Conservation (phyloP, 305 asterid species). For the Fraxinus velutina region DNA sequence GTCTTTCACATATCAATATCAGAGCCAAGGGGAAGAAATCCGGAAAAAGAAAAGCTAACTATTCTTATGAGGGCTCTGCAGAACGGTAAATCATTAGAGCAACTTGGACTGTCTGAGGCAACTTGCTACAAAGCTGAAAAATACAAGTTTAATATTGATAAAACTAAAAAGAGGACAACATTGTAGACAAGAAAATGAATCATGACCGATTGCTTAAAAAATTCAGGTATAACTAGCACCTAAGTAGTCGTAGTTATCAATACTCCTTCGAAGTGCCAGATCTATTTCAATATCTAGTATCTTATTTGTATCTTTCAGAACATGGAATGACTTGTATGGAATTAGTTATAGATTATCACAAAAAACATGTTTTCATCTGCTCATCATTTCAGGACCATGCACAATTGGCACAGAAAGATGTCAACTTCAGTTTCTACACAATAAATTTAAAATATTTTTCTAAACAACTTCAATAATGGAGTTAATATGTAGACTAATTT, state of each 20-base stretch:
- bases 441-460: neutral
- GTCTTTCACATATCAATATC: neutral
- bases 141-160: neutral
- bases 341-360: neutral
- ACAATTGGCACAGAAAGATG: neutral
- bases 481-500: neutral
- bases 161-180: neutral
- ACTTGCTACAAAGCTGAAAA: neutral
- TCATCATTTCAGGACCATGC: neutral
- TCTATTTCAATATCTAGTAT: neutral
- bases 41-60: neutral
- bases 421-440: conserved; percentile 3
- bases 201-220: neutral
- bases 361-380: neutral
- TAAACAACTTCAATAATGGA: conserved; percentile 6
- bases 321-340: neutral
- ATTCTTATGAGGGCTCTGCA: neutral
- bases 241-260: neutral
- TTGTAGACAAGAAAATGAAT: neutral
- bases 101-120: neutral
- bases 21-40: neutral
- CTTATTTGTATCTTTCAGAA: neutral
- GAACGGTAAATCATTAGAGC: neutral
- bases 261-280: neutral
- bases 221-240: neutral